A percentile compares a stretch with the other conserved stretches of the same genome.
Evolutionary conservation across 768 basidiomycete genomes (phyloP).

Genomic region (Leccinum ochraceum): DNA sequence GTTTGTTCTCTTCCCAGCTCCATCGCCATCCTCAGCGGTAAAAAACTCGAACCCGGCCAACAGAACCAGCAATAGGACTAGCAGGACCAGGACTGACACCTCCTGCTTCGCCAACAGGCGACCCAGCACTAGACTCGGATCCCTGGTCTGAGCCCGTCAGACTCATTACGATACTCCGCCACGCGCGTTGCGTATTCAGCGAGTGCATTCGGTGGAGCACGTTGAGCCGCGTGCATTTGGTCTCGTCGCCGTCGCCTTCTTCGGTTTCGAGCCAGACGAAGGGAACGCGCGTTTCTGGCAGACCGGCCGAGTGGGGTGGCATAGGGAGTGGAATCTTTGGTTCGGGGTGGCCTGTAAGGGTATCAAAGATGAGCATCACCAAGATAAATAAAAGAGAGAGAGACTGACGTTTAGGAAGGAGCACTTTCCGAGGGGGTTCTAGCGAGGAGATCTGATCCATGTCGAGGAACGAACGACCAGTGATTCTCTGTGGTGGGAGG

Average conservation of each 20-base stretch:
- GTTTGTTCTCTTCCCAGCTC: not conserved
- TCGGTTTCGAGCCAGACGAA: slow-evolving; percentile 49
- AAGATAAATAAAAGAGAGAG: not conserved
- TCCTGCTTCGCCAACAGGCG: not conserved
- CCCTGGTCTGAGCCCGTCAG: slow-evolving; percentile 9
- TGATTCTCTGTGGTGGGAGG: too few relatives aligned
- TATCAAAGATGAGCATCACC: not conserved
- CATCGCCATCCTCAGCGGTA: not conserved
- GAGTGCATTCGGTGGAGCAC: not conserved
- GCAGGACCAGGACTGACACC: not conserved
- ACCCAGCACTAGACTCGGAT: not conserved
- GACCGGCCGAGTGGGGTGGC: slow-evolving; percentile 25
- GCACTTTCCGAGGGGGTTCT: slow-evolving; percentile 30
- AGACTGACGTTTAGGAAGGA: slow-evolving; percentile 19
- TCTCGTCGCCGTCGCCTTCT: slow-evolving; percentile 30
- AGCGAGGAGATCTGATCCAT: slow-evolving; percentile 27
- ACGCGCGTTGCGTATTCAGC: not conserved
- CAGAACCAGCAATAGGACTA: not conserved
- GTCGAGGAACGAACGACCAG: slow-evolving; percentile 31
- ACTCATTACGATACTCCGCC: slow-evolving; percentile 32
- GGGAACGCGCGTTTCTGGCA: slow-evolving; percentile 36
- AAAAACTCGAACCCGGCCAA: not conserved
- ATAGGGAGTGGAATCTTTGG: slow-evolving; percentile 19
- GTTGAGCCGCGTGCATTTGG: slow-evolving; percentile 5
- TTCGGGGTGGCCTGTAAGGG: slow-evolving; percentile 16